These are phyloP conservation scores for Fistulifera solaris DNA, from an alignment of 108 stramenopile species.

Conservation along the genomic window DNA sequence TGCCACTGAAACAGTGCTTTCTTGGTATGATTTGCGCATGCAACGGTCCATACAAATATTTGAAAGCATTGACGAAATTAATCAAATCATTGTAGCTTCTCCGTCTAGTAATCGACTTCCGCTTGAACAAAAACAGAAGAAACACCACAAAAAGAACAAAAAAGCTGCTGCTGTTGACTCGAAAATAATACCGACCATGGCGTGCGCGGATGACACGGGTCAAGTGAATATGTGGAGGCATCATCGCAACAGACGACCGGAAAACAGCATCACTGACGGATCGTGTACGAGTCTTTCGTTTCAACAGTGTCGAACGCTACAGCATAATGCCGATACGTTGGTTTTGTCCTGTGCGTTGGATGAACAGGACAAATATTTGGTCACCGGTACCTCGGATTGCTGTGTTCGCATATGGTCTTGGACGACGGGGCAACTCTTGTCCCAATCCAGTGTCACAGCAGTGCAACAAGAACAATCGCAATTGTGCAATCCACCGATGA, in stretches of 20 bases:
- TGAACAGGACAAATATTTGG: not conserved
- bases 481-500: conserved; percentile 81
- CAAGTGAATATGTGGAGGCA: too few relatives aligned
- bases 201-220: too few relatives aligned
- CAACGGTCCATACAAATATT: too few relatives aligned
- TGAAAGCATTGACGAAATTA: conserved; percentile 1
- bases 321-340: not conserved
- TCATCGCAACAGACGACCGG: too few relatives aligned
- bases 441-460: not conserved
- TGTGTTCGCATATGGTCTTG: not conserved
- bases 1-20: not conserved
- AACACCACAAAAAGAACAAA: too few relatives aligned
- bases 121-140: too few relatives aligned
- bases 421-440: not conserved
- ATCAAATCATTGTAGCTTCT: not conserved
- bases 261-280: too few relatives aligned
- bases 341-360: not conserved
- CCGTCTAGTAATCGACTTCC: not conserved
- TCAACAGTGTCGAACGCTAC: not conserved
- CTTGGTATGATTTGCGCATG: too few relatives aligned
- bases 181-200: too few relatives aligned
- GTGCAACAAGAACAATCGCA: conserved; percentile 13
- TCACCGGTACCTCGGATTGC: not conserved
- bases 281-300: too few relatives aligned
- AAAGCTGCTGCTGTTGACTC: too few relatives aligned